Conservation (phyloP, 768 basidiomycete genomes). For the Naganishia onofrii region DNA sequence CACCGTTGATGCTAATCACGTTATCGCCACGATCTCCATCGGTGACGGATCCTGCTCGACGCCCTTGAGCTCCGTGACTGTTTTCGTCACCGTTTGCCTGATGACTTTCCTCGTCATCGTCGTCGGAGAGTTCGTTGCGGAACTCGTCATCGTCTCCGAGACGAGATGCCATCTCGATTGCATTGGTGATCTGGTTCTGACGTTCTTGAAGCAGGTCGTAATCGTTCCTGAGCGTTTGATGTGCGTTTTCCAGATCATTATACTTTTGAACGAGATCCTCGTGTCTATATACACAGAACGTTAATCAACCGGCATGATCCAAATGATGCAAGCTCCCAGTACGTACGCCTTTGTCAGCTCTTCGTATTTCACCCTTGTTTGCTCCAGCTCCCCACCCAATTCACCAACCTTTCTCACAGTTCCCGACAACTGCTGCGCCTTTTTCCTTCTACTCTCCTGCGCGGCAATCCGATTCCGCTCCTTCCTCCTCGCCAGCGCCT, state of each 20-base stretch:
- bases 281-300: background rate
- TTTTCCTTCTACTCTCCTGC: constrained; percentile 21
- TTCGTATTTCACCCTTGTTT: constrained; percentile 3
- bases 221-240: constrained; percentile 6
- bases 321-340: background rate
- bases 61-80: background rate
- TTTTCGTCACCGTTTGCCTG: background rate
- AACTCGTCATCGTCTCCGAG: background rate
- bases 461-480: constrained; percentile 14
- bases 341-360: constrained; percentile 19
- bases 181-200: constrained; percentile 14
- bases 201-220: constrained; percentile 15
- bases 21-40: constrained; percentile 17
- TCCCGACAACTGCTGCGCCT: constrained; percentile 17
- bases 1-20: constrained; percentile 23
- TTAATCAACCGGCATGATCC: too few species aligned
- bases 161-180: constrained; percentile 14
- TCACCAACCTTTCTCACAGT: constrained; percentile 11
- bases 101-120: background rate
- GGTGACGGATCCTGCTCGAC: constrained; percentile 2
- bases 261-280: constrained; percentile 8
- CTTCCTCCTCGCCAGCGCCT: constrained; percentile 16
- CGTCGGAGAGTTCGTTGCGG: background rate
- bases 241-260: constrained; percentile 8
- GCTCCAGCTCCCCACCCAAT: constrained; percentile 17